These are phyloP conservation scores for Monilinia laxa DNA, from an alignment of 2,329 filamentous ascomycete species.

Conservation along the genomic window DNA sequence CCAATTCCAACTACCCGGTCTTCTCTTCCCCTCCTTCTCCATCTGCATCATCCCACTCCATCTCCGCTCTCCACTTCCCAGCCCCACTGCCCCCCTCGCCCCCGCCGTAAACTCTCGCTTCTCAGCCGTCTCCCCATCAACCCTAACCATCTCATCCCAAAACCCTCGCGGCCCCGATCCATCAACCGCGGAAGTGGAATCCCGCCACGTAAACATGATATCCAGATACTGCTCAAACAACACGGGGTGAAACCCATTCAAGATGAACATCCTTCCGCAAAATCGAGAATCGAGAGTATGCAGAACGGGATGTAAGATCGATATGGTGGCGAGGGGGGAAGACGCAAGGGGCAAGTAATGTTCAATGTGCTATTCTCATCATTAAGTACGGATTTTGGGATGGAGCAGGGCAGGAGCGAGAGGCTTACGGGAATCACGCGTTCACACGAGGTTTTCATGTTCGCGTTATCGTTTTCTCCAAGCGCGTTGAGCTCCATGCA, in stretches of 20 bases:
- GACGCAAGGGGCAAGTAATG: constrained; percentile 59
- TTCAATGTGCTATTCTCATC: constrained; percentile 64
- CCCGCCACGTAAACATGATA: constrained; percentile 14
- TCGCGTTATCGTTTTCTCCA: neutral
- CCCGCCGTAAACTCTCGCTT: constrained; percentile 29
- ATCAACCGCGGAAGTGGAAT: neutral
- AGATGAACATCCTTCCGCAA: constrained; percentile 41
- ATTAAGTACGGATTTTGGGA: neutral
- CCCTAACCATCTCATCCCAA: constrained; percentile 24
- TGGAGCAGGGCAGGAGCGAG: neutral
- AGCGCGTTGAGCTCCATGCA: neutral
- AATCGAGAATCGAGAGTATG: constrained; percentile 22
- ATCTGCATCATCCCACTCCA: constrained; percentile 13
- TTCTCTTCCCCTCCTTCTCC: constrained; percentile 18
- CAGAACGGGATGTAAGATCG: constrained; percentile 67
- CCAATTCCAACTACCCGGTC: constrained; percentile 14
- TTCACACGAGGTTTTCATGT: constrained; percentile 16
- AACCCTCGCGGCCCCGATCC: constrained; percentile 1
- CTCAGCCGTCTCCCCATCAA: constrained; percentile 28
- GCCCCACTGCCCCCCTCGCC: constrained; percentile 1
- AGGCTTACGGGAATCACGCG: constrained; percentile 23
- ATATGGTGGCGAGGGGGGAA: constrained; percentile 63
- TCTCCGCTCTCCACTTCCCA: constrained; percentile 13
- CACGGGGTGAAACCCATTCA: constrained; percentile 22
- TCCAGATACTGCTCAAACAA: constrained; percentile 27